Evolutionary conservation across 2,329 filamentous ascomycete genomes (phyloP).

Genomic region (Helminthosporium solani): DNA sequence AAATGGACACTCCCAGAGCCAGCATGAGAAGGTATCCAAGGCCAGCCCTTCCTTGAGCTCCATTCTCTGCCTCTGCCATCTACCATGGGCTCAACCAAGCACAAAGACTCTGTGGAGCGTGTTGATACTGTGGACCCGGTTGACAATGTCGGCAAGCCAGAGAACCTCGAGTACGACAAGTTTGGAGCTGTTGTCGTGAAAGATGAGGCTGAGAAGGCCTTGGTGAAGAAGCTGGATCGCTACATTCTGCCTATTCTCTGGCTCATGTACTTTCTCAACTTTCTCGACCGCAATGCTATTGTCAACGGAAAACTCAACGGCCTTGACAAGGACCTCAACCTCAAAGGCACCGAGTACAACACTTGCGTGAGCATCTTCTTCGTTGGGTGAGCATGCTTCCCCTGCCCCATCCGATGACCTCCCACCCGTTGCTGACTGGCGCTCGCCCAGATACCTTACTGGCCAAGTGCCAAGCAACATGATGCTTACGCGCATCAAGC

Average conservation of each 20-base stretch:
- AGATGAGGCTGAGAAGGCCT: constrained; percentile 22
- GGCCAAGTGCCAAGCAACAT: constrained; percentile 46
- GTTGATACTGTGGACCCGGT: background rate
- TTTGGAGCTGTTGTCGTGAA: constrained; percentile 23
- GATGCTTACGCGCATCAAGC: constrained; percentile 39
- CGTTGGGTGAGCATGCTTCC: constrained; percentile 38
- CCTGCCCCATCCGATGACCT: too few species aligned
- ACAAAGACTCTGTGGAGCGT: constrained; percentile 12
- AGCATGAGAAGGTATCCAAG: background rate
- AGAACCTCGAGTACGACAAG: constrained; percentile 20
- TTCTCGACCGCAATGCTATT: constrained; percentile 64
- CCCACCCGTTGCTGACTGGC: constrained; percentile 20
- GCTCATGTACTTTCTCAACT: constrained; percentile 34
- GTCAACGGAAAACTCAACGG: constrained; percentile 64
- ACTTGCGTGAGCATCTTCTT: constrained; percentile 64
- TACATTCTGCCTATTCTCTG: constrained; percentile 24
- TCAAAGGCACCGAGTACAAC: constrained; percentile 58
- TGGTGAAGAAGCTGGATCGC: constrained; percentile 28
- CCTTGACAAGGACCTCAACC: constrained; percentile 57
- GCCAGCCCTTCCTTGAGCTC: too few species aligned
- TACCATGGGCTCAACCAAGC: constrained; percentile 1
- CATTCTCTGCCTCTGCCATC: background rate
- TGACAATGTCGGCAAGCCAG: background rate
- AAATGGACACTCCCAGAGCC: background rate
- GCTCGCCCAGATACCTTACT: constrained; percentile 25